A percentile compares a stretch with the other conserved stretches of the same genome.
phyloP scores from a whole-genome alignment of 257 asterid genomes.

The Salvia miltiorrhiza region DNA sequence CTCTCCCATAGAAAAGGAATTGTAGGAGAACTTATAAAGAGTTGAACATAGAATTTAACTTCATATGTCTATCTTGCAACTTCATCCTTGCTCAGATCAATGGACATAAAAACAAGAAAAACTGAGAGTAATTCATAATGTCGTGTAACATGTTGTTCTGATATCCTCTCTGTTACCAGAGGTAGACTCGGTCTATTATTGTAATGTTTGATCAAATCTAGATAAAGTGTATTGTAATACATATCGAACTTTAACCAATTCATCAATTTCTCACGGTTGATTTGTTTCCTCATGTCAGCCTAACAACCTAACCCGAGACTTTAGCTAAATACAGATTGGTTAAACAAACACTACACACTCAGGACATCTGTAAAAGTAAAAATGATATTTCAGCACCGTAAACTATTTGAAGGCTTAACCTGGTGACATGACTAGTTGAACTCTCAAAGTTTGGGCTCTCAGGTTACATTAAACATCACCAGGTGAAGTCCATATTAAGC shows the following conservation, averaged over 20 bases:
- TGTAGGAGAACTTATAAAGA: background rate
- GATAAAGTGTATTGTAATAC: background rate
- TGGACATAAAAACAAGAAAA: background rate
- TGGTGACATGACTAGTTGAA: background rate
- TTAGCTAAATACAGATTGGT: background rate
- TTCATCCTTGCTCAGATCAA: background rate
- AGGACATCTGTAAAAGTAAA: background rate
- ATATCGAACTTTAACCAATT: background rate
- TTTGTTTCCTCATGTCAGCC: background rate
- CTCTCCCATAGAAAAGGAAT: background rate
- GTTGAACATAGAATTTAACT: background rate
- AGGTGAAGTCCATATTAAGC: background rate
- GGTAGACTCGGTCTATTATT: background rate
- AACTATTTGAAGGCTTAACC: background rate
- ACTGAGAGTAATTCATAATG: background rate
- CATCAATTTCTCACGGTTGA: background rate
- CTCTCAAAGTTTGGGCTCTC: background rate
- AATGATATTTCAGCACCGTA: background rate
- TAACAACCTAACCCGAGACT: background rate
- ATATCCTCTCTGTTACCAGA: background rate
- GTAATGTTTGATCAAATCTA: background rate
- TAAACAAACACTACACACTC: background rate
- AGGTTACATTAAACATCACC: background rate
- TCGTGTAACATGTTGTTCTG: background rate
- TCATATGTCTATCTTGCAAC: background rate